Base-by-base conservation (phyloP, 1,139 yeast species). In the Yamadazyma epiphylla region DNA sequence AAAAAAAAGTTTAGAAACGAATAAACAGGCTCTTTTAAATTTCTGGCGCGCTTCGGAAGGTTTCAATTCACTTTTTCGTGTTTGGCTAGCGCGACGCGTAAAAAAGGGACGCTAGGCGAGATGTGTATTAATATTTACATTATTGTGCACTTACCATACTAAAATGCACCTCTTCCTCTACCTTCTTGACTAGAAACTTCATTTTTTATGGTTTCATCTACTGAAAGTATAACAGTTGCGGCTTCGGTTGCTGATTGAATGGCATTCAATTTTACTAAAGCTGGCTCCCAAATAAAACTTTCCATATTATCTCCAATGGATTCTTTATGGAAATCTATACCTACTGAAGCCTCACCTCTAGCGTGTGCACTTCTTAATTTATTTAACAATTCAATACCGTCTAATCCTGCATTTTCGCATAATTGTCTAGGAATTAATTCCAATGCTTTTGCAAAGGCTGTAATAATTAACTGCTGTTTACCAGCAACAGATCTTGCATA, bases 401-500 rank as follows among this genome's bases (percentile, higher is more conserved):
- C 98, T 48, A 94, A 82, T 6, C 99, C 99, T 11, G 96, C 98
- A 57, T 91, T 91, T 54, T 91, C 98, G 67, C 97, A 89, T 45
- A 91, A 70, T 55, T 91, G 98, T 56, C 97, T 82, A 42, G 99
- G 99, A 48, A 91, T 89, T 21, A 91, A 81, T 61, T 94, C 99
- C 36, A 91, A 70, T 0, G 97, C 95, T 49, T 84, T 83, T 19
- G 98, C 98, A 63, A 80, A 91, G 9, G 96, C 96, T 35, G 82
- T 79, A 39, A 91, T 83, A 37, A 91, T 78, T 43, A 91, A 67
- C 64, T 91, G 99, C 58, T 89, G 96, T 61, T 91, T 91, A 27
- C 98, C 98, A 13, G 96, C 87, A 49, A 91, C 84, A 9, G 88
- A 75, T 51, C 81, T 80, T 13, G 96, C 81, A 51, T 80, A 77